Percentiles rank a stretch among this genome's conserved stretches.
Evolutionary conservation across 2,329 filamentous ascomycete genomes (phyloP).

Genomic region (Hypocrella siamensis): DNA sequence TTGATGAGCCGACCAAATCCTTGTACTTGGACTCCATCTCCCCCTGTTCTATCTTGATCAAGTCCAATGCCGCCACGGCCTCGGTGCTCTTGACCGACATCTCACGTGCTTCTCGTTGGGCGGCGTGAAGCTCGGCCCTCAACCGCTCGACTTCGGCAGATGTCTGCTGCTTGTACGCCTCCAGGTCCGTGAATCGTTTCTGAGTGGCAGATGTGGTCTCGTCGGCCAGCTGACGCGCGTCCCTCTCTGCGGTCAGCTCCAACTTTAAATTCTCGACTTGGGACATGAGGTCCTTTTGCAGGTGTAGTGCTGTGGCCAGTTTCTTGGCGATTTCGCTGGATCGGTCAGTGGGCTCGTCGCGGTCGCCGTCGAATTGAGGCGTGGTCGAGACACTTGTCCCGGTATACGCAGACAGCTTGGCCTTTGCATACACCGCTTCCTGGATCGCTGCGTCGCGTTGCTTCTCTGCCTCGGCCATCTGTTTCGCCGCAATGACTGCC

Average conservation of each 20-base stretch:
- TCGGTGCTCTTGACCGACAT: slow-evolving; percentile 66
- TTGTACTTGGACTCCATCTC: slow-evolving; percentile 57
- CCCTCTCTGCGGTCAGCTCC: slow-evolving; percentile 69
- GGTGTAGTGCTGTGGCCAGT: slow-evolving; percentile 63
- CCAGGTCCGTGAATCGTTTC: slow-evolving; percentile 68
- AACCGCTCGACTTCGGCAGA: slow-evolving; percentile 74
- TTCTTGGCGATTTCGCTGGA: slow-evolving; percentile 64
- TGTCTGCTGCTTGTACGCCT: slow-evolving; percentile 68
- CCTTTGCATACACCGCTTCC: slow-evolving; percentile 89
- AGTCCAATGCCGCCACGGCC: slow-evolving; percentile 54
- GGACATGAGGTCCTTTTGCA: slow-evolving; percentile 68
- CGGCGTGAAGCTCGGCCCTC: slow-evolving; percentile 69
- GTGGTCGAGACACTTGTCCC: slow-evolving; percentile 48
- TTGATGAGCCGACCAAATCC: slow-evolving; percentile 48
- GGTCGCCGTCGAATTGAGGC: slow-evolving; percentile 41
- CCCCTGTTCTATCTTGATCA: slow-evolving; percentile 75
- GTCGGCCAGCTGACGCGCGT: slow-evolving; percentile 69
- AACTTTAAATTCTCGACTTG: slow-evolving; percentile 51
- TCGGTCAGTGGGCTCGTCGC: slow-evolving; percentile 38
- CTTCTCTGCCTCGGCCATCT: slow-evolving; percentile 86
- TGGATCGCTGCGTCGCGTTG: slow-evolving; percentile 89
- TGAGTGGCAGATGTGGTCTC: slow-evolving; percentile 74
- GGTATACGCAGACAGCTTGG: slow-evolving; percentile 67
- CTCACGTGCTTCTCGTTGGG: slow-evolving; percentile 64
- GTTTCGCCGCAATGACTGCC: slow-evolving; percentile 66